These are phyloP conservation scores for Leccinum uliginosum DNA, from an alignment of 768 basidiomycete species.

Conservation along the genomic window DNA sequence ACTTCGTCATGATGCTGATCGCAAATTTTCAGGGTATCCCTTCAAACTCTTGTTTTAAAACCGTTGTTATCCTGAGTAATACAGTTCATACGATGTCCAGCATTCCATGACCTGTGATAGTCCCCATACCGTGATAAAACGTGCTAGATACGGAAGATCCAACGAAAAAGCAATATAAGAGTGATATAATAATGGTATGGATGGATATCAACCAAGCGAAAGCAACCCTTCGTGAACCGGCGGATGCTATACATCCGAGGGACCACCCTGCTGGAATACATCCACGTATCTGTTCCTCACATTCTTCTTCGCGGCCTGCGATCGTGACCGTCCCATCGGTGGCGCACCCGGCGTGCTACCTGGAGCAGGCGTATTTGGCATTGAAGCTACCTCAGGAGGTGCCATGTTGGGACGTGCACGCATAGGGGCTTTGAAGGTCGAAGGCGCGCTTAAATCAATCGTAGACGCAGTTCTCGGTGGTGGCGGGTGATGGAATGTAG, in stretches of 20 bases:
- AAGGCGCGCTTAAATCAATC: slow-evolving; percentile 53
- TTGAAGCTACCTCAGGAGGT: slow-evolving; percentile 39
- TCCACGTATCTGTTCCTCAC: slow-evolving; percentile 85
- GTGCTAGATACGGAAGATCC: slow-evolving; percentile 23
- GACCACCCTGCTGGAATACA: slow-evolving; percentile 65
- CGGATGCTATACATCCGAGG: slow-evolving; percentile 9
- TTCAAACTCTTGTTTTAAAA: slow-evolving; percentile 69
- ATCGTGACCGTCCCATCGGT: slow-evolving; percentile 48
- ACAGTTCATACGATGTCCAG: neutral
- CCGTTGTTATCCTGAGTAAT: neutral
- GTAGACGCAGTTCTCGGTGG: slow-evolving; percentile 56
- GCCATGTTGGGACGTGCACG: slow-evolving; percentile 65
- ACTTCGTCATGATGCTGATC: neutral
- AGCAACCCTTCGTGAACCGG: neutral
- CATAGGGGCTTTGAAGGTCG: slow-evolving; percentile 47
- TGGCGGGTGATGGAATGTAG: slow-evolving; percentile 13
- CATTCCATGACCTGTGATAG: slow-evolving; percentile 1
- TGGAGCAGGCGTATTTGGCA: slow-evolving; percentile 30
- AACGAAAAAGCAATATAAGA: slow-evolving; percentile 13
- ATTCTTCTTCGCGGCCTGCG: slow-evolving; percentile 64
- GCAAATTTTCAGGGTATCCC: slow-evolving; percentile 56
- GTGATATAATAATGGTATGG: slow-evolving; percentile 18
- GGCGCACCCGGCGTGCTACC: slow-evolving; percentile 23
- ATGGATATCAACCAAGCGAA: slow-evolving; percentile 2
- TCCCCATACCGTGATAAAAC: slow-evolving; percentile 3